phyloP scores from a whole-genome alignment of 139 green algal genomes.

The Micractinium sp. region DNA sequence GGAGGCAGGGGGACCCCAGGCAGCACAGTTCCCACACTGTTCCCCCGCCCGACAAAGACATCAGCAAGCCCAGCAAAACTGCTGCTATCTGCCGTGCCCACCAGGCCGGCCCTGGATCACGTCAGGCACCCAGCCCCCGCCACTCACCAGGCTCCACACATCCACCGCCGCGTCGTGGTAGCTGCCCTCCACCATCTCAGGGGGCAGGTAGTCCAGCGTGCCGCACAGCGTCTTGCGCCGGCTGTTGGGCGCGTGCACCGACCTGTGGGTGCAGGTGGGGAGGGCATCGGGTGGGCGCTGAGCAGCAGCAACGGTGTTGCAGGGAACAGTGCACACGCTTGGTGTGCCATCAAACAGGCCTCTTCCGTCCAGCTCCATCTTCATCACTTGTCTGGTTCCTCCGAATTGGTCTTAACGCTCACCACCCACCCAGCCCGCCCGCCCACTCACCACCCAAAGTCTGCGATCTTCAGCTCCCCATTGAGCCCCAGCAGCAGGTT shows the following conservation, averaged over 20 bases:
- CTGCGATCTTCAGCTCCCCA: constrained; percentile 97
- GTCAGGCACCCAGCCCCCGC: too few species aligned
- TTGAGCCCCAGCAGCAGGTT: constrained; percentile 96
- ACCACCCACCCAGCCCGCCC: not conserved
- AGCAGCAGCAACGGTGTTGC: not conserved
- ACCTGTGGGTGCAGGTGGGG: constrained; percentile 28
- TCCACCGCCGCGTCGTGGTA: constrained; percentile 83
- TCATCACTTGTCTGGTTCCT: not conserved
- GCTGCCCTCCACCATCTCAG: constrained; percentile 94
- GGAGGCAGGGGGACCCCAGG: not conserved
- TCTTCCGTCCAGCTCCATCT: not conserved
- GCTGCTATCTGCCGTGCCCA: too few species aligned
- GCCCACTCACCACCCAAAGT: constrained; percentile 93
- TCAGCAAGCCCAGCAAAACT: too few species aligned
- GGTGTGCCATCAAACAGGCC: not conserved
- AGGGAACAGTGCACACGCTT: not conserved
- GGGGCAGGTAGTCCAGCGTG: constrained; percentile 98
- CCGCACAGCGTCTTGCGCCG: constrained; percentile 96
- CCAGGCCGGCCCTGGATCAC: too few species aligned
- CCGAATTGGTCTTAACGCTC: not conserved
- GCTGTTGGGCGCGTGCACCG: constrained; percentile 92
- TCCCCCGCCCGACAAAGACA: not conserved
- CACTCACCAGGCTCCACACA: constrained; percentile 80
- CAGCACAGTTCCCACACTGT: not conserved
- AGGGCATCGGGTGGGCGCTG: not conserved